phyloP scores from a whole-genome alignment of 108 stramenopile genomes.

The Chaetoceros tenuissimus region DNA sequence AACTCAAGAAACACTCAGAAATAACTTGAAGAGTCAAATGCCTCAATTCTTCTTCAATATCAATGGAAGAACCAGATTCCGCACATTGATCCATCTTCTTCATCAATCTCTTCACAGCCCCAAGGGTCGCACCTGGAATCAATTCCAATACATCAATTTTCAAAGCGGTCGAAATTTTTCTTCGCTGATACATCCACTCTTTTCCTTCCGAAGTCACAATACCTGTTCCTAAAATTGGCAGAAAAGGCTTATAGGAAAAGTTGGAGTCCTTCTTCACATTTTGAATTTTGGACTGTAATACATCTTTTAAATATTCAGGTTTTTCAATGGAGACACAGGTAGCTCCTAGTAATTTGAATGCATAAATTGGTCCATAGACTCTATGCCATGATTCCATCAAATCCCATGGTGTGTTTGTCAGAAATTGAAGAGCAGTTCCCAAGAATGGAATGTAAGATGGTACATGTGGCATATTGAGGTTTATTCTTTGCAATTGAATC shows the following conservation, averaged over 20 bases:
- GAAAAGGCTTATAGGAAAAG: conserved; percentile 15
- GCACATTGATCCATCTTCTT: conserved; percentile 12
- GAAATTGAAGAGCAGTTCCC: conserved; percentile 14
- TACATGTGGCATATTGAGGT: conserved; percentile 4
- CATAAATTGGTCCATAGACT: conserved; percentile 10
- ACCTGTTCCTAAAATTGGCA: conserved; percentile 17
- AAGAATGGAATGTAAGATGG: conserved; percentile 7
- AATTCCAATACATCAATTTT: conserved; percentile 8
- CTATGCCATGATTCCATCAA: conserved; percentile 15
- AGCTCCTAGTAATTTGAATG: conserved; percentile 9
- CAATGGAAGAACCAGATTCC: conserved; percentile 2
- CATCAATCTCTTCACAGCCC: conserved; percentile 12
- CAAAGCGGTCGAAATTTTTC: conserved; percentile 17
- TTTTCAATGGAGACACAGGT: conserved; percentile 5
- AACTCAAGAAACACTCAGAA: conserved; percentile 12
- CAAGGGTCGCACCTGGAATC: conserved; percentile 12
- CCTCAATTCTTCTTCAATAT: conserved; percentile 9
- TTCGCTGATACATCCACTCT: conserved; percentile 20
- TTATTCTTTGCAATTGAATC: not conserved
- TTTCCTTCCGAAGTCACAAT: conserved; percentile 21
- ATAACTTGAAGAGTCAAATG: conserved; percentile 23
- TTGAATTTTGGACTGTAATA: conserved; percentile 15
- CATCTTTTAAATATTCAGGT: conserved; percentile 12
- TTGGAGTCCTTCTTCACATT: conserved; percentile 17
- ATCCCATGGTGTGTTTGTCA: conserved; percentile 18